These are phyloP conservation scores for Chrysosporium keratinophilum DNA, from an alignment of 2,329 filamentous ascomycete genomes.

Conservation along the genomic window DNA sequence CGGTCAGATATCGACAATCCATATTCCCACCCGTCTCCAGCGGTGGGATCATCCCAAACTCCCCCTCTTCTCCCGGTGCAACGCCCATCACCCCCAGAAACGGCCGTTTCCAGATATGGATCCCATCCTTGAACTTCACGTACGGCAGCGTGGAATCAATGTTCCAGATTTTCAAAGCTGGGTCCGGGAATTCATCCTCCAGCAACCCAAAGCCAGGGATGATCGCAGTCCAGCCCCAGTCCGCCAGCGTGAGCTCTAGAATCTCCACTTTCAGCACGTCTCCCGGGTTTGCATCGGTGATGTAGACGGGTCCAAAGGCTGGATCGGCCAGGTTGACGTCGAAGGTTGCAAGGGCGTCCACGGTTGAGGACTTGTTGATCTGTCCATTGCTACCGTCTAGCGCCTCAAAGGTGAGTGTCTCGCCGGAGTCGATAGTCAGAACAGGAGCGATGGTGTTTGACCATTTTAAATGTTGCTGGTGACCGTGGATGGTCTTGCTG, in stretches of 20 bases:
- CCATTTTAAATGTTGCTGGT: conserved; percentile 41
- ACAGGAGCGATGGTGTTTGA: conserved; percentile 38
- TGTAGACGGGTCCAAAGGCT: conserved; percentile 42
- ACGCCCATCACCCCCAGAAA: conserved; percentile 47
- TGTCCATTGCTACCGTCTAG: conserved; percentile 44
- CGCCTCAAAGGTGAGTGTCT: conserved; percentile 41
- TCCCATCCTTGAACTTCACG: conserved; percentile 39
- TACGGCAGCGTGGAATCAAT: conserved; percentile 32
- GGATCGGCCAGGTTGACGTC: conserved; percentile 39
- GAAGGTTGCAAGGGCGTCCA: conserved; percentile 34
- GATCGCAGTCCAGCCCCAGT: conserved; percentile 46
- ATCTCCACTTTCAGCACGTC: conserved; percentile 46
- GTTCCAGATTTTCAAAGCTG: conserved; percentile 42
- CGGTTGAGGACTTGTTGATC: conserved; percentile 36
- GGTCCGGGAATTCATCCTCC: conserved; percentile 39
- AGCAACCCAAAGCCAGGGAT: conserved; percentile 44
- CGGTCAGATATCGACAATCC: conserved; percentile 43
- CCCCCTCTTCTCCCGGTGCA: conserved; percentile 37
- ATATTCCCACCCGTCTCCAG: conserved; percentile 46
- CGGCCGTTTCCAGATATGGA: conserved; percentile 42
- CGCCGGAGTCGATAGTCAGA: conserved; percentile 40
- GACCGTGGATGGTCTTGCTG: conserved; percentile 24
- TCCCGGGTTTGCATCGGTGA: conserved; percentile 42
- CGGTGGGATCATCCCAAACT: conserved; percentile 43
- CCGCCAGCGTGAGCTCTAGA: conserved; percentile 36